Percentiles rank a stretch among this genome's conserved stretches.
Conservation (phyloP, 306 rosid genomes). For the Alnus rubra region DNA sequence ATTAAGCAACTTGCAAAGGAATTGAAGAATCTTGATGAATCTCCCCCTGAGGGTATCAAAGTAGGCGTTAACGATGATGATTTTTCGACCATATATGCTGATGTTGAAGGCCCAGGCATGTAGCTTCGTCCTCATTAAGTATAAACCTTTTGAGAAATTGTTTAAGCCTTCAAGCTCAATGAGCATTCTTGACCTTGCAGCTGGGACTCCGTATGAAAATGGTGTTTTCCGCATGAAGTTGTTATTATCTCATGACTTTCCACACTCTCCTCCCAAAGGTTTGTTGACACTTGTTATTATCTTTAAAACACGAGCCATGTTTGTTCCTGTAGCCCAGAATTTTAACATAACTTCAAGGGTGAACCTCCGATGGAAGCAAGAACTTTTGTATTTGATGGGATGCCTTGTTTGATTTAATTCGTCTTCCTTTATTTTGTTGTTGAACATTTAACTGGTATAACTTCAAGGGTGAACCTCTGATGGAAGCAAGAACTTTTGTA, state of each 20-base stretch:
- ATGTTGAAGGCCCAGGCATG: constrained; percentile 97
- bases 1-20: constrained; percentile 97
- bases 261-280: constrained; percentile 96
- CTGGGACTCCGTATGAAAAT: constrained; percentile 93
- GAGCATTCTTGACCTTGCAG: constrained; percentile 50
- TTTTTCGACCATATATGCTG: constrained; percentile 85
- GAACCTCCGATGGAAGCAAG: neutral
- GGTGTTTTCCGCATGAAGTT: constrained; percentile 97
- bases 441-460: neutral
- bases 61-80: constrained; percentile 87
- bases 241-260: constrained; percentile 78
- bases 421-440: too few relatives aligned
- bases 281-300: constrained; percentile 22
- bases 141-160: neutral
- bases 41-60: constrained; percentile 97
- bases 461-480: neutral
- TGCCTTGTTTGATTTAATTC: neutral
- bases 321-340: neutral
- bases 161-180: constrained; percentile 22
- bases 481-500: neutral
- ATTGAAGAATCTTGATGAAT: constrained; percentile 90
- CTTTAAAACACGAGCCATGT: neutral
- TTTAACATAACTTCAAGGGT: neutral
- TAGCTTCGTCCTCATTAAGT: constrained; percentile 13
- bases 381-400: neutral